phyloP scores from a whole-genome alignment of 179 eudicot genomes.

The Nepenthes alata region DNA sequence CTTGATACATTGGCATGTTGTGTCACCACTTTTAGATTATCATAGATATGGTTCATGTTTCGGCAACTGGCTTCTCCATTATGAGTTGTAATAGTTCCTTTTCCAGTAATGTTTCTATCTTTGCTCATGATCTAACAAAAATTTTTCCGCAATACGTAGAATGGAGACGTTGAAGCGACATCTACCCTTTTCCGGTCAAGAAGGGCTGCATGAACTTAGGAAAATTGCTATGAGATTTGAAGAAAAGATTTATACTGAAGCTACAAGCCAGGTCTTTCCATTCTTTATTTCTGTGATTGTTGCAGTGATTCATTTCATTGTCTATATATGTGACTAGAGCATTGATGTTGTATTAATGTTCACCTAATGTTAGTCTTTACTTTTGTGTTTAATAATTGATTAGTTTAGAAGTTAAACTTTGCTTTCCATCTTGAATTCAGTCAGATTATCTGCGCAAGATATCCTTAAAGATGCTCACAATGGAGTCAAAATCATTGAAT shows the following conservation, averaged over 20 bases:
- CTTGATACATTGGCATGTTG: too few species aligned
- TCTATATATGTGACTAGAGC: not conserved
- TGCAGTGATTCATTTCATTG: not conserved
- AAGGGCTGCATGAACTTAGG: slow-evolving; percentile 65
- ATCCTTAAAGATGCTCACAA: slow-evolving; percentile 77
- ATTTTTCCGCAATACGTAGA: not conserved
- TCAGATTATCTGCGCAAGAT: slow-evolving; percentile 81
- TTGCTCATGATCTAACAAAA: not conserved
- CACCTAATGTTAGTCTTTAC: not conserved
- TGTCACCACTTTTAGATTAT: too few species aligned
- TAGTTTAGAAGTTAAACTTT: not conserved
- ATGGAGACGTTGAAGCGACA: slow-evolving; percentile 37
- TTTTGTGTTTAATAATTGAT: not conserved
- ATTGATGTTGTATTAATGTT: too few species aligned
- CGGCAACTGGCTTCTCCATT: too few species aligned
- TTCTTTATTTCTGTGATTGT: not conserved
- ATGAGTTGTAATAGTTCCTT: too few species aligned
- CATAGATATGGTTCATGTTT: too few species aligned
- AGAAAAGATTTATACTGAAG: slow-evolving; percentile 74
- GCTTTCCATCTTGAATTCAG: slow-evolving; percentile 25
- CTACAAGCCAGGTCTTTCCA: slow-evolving; percentile 60
- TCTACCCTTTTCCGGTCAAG: slow-evolving; percentile 56
- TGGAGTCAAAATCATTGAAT: slow-evolving; percentile 67
- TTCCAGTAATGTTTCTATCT: not conserved
- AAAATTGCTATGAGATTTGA: slow-evolving; percentile 85